Evolutionary conservation across 768 basidiomycete genomes (phyloP), one percentile per base, ranked within the genome.

Genomic region (Suillus alpinus): DNA sequence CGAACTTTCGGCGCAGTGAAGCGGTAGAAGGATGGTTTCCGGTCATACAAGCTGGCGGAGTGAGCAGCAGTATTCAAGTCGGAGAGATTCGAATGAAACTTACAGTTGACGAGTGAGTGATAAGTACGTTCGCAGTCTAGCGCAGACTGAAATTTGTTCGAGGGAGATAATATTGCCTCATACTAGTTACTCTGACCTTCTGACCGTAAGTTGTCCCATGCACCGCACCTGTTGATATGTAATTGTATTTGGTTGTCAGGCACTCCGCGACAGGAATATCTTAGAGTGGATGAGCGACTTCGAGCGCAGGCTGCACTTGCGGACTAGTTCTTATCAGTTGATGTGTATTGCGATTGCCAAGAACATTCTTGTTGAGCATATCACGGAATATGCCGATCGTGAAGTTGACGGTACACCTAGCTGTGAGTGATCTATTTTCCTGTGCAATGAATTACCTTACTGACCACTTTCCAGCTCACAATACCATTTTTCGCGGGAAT

Each of bases 11-110:
- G 26, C 80, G 92, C 29, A 85, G 87, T 18, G 89, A 92, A 65
- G 71, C 76, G 4, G 80, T 91, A 6, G 92, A 95, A 69, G 93
- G 93, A 14, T 95, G 91, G 91, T 94, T 87, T 72, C 89, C 92
- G 14, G 83, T 93, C 3, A 75, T 89, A 57, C 81, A 83, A 46
- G 69, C 76, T 44, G 83, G 80, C 41, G 73, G 79, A 10, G 68
- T 78, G 43, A 75, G 79, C 34, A 77, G 77, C 26, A 82, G 86
- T 65, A 67, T 84, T 47, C 88, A 89, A 68, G 80, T 86, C 6
- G 93, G 93, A 40, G 92, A 94, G 67, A 75, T 94, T 47, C 82
- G 86, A 53, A 73, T 95, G 66, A 88, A 87, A 67, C 70, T 94
- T 55, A 77, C 81, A 61, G 86, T 94, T 10, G 83, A 90, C 61